Evolutionary conservation across 2,329 filamentous ascomycete genomes (phyloP), one percentile per base, ranked within the genome.

Genomic region (Trichophyton rubrum): DNA sequence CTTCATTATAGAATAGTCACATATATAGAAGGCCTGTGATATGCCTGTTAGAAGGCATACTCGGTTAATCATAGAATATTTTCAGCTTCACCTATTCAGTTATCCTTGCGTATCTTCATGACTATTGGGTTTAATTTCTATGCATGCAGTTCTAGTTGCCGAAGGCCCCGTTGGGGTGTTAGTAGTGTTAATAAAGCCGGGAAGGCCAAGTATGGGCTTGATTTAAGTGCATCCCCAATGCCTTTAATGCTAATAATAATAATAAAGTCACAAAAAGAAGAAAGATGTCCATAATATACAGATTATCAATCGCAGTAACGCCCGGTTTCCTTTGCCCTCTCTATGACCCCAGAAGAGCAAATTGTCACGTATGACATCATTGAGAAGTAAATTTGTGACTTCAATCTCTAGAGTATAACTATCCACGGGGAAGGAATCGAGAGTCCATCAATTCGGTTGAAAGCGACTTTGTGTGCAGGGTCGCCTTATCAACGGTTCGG

Each of bases 271-370:
- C 13, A 24, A 53, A 24, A 43, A 53, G 15, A 53, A 30, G 11
- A 53, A 24, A 24, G 33, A 35, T 35, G 13, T 55, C 45, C 30
- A 55, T 55, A 55, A 55, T 38, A 55, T 55, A 55, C 51, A 55
- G 13, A 6, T 13, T 55, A 15, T 20, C 20, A 6, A 20, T 55
- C 51, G 15, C n/a, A 33, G 33, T n/a, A 55, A 55, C 51, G 30
- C 51, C 51, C 13, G 24, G 49, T 30, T 15, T 53, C 22, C 22
- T 11, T 30, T 30, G 49, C 30, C 49, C 15, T 47, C 49, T 53
- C 13, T 30, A 53, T 30, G 22, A 30, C 6, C 27, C 27, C 11
- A 8, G 7, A 15, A 22, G 24, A 9, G 24, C 17, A 17, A 3
- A 35, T 13, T 20, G 51, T 17, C 13, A 17, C 30, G 3, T 11